Evolutionary conservation across 495 filamentous ascomycete genomes (phyloP), one percentile per base, ranked within the genome.

Genomic region (Clavariopsis aquatica): DNA sequence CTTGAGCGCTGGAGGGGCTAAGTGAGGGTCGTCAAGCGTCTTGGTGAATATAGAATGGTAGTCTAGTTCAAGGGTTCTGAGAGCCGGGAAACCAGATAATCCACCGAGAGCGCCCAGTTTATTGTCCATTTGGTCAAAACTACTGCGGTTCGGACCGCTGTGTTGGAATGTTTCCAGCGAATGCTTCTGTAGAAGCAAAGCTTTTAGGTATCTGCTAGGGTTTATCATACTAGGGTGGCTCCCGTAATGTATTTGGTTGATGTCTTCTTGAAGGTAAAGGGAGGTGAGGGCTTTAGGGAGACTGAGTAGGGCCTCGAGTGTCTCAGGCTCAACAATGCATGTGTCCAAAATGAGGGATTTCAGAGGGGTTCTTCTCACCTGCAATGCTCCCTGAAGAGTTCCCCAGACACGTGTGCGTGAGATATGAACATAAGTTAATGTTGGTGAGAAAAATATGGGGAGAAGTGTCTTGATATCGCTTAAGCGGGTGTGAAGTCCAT

Each of bases 141-240:
- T 7, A 29, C 26, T 20, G 19, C 26, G 2, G 24, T 4, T 1
- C 13, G 23, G 28, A 20, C 51, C 31, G 8, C 5, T 54, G n/a
- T 54, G 51, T 27, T 54, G 51, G 26, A 54, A 20, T 12, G n/a
- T 19, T n/a, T 54, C 3, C n/a, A 54, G 26, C 10, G 51, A 54
- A n/a, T 54, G 51, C 24, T 29, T 36, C n/a, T 54, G 51, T 9
- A 8, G 51, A 9, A 7, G 2, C 1, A 54, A 15, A 34, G 26
- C 51, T 24, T 6, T 17, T 6, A 52, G 27, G 4, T 7, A 24
- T 8, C 5, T 3, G 49, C 26, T 9, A 7, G 13, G 23, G 26
- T 23, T 17, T 9, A 26, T 12, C 12, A 12, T 52, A 29, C 2
- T 24, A 5, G 22, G 24, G 13, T 52, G 6, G 49, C n/a, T n/a